Evolutionary conservation across 2,329 filamentous ascomycete species (phyloP).

Genomic region (Mollisia scopiformis): DNA sequence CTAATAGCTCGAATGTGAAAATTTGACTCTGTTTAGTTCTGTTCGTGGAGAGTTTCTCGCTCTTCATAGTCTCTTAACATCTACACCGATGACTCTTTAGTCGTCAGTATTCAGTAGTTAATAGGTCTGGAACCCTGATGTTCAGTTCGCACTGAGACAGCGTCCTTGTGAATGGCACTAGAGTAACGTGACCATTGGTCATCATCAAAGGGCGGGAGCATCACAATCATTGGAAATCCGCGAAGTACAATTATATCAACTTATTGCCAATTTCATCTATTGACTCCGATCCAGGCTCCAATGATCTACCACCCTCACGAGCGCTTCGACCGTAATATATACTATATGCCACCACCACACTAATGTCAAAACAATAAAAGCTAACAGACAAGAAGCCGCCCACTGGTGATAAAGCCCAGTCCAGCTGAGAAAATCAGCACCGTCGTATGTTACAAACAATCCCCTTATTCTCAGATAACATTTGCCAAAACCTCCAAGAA

Average conservation of each 20-base stretch:
- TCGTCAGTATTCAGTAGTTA: no score
- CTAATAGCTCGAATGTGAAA: no score
- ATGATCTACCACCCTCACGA: background rate
- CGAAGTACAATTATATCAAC: background rate
- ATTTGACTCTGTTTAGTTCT: no score
- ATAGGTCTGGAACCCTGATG: no score
- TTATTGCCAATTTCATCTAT: background rate
- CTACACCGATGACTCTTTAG: no score
- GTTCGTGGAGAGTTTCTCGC: no score
- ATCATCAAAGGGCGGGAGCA: no score
- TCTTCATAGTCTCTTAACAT: no score
- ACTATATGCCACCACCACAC: background rate
- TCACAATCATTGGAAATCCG: background rate
- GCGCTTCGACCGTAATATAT: background rate
- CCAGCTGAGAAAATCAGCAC: background rate
- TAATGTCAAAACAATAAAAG: background rate
- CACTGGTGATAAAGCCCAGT: background rate
- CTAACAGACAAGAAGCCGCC: background rate
- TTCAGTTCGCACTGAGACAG: no score
- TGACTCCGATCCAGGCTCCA: background rate
- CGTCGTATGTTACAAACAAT: background rate
- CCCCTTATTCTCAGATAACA: background rate
- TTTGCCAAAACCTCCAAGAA: background rate
- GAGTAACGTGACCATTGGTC: no score
- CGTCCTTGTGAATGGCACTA: no score